Base-by-base conservation (phyloP, 768 basidiomycete genomes). In the Trametes sanguinea region DNA sequence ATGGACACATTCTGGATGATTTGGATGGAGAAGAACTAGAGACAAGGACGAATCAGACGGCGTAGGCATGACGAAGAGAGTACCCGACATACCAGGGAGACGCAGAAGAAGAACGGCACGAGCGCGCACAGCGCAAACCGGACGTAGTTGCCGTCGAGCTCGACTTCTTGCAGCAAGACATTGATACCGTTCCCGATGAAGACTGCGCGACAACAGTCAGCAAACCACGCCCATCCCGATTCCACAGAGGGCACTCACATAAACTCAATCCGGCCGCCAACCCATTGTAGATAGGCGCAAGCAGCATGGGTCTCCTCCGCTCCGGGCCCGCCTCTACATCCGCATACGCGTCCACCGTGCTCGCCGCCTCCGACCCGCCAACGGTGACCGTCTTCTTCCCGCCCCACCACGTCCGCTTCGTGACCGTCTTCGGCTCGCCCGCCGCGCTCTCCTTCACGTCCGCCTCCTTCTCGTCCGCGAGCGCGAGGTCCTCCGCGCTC, bases 171-270 rank as follows among this genome's bases (percentile, higher is more conserved):
- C 8, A 94, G 62, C 40, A 94, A 70, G 4, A 81, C 83, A 63
- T 83, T 85, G 67, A 88, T 47, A 50, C 85, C 85, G 67, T 84
- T 87, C 0, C 86, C 85, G 11, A 88, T 78, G 68, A 90, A 89
- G 39, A 87, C 84, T 66, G 81, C 4, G 32, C 74, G 14, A 22
- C 51, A 4, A 79, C 42, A 5, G 54, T 64, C 56, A 48, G 44
- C 16, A 22, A 22, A 45, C 43, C 13, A 14, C 14, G 14, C 7
- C 7, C 29, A 44, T 16, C 29, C 40, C 13, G 42, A 27, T 2
- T 47, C 2, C 17, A n/a, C 16, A 27, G 2, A 2, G 14, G 2
- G 7, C 3, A 69, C 75, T 58, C 62, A 75, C 75, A 66, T 14
- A 75, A 57, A 10, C 71, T 69, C 65, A 76, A 60, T 2, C 70